Evolutionary conservation across 345 rosid genomes (phyloP).

Genomic region (Salix udensis): DNA sequence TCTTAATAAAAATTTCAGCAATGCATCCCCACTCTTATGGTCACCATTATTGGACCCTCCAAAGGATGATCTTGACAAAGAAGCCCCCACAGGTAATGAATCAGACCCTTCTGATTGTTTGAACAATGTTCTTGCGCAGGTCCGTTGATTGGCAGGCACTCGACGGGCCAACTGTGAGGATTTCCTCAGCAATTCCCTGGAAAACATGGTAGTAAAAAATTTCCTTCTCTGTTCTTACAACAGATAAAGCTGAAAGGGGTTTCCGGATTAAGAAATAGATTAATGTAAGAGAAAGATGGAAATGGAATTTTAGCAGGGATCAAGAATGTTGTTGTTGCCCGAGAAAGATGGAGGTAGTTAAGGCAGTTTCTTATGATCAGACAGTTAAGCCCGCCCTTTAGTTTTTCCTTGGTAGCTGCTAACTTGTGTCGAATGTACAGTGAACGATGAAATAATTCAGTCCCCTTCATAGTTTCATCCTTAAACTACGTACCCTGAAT

Average conservation of each 20-base stretch:
- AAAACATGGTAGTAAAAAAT: neutral
- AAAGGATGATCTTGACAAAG: neutral
- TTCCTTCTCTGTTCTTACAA: neutral
- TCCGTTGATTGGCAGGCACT: neutral
- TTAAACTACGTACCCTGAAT: no score
- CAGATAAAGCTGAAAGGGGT: neutral
- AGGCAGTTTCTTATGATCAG: neutral
- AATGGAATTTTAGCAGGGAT: neutral
- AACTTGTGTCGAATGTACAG: no score
- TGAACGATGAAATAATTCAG: no score
- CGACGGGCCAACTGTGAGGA: neutral
- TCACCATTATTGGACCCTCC: constrained; percentile 10
- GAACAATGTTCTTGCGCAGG: neutral
- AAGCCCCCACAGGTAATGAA: neutral
- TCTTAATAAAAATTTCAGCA: constrained; percentile 15
- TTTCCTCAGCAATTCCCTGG: neutral
- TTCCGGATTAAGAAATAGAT: neutral
- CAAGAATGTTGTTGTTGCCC: neutral
- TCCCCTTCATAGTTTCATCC: no score
- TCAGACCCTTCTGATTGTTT: constrained; percentile 2
- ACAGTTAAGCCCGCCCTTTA: constrained; percentile 6
- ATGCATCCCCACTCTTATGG: neutral
- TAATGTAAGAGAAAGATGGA: neutral
- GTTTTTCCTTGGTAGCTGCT: neutral
- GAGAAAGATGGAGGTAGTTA: constrained; percentile 11